Conservation (phyloP, 495 filamentous ascomycete genomes). For the Tetracladium setigerum region DNA sequence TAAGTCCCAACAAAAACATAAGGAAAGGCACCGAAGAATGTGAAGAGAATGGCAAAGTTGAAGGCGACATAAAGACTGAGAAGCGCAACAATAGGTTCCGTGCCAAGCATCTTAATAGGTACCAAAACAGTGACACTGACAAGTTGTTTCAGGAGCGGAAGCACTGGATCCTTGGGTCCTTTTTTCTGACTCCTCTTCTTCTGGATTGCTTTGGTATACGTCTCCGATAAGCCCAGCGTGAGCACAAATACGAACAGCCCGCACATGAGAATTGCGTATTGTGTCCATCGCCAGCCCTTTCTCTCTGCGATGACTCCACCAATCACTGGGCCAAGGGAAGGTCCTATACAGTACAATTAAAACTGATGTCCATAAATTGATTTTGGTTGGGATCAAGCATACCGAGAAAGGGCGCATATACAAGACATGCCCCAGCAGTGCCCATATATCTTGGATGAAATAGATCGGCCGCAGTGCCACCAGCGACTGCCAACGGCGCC, state of each 20-base stretch:
- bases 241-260: slow-evolving; percentile 37
- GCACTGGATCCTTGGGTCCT: slow-evolving; percentile 9
- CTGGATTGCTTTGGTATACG: slow-evolving; percentile 24
- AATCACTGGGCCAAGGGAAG: slow-evolving; percentile 46
- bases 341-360: slow-evolving; percentile 27
- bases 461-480: slow-evolving; percentile 31
- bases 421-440: slow-evolving; percentile 16
- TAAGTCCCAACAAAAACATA: slow-evolving; percentile 23
- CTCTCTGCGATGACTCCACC: slow-evolving; percentile 52
- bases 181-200: slow-evolving; percentile 9
- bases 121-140: slow-evolving; percentile 24
- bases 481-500: slow-evolving; percentile 30
- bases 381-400: slow-evolving; percentile 24
- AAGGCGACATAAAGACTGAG: slow-evolving; percentile 39
- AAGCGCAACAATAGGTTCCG: slow-evolving; percentile 38
- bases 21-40: slow-evolving; percentile 30
- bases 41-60: slow-evolving; percentile 37
- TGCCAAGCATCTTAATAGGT: slow-evolving; percentile 35
- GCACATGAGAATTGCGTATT: slow-evolving; percentile 55
- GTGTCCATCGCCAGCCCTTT: slow-evolving; percentile 50
- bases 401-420: slow-evolving; percentile 24
- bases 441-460: slow-evolving; percentile 12
- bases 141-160: neutral
- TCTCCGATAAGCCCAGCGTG: slow-evolving; percentile 40
- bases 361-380: too few relatives aligned